Base-by-base conservation (phyloP, 2,329 filamentous ascomycete species). In the Macrophomina tecta region DNA sequence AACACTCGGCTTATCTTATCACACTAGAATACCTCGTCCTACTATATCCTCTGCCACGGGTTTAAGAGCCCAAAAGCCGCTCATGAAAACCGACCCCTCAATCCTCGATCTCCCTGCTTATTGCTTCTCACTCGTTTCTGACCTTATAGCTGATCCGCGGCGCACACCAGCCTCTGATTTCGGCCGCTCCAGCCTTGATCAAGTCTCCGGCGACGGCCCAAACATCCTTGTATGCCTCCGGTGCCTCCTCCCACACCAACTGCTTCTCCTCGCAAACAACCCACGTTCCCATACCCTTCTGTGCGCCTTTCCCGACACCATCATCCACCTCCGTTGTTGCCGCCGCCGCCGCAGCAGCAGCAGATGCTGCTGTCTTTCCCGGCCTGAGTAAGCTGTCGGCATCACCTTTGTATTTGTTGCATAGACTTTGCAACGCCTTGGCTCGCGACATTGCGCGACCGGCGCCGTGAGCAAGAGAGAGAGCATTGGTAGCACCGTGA, bases 81-180 rank as follows among this genome's bases (percentile, higher is more conserved):
- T 23, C 23, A 23, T 23, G 23, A 23, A 23, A 23, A 23, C 23
- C 23, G 23, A 23, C 23, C 23, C 23, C 95, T 28, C 84, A 99
- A 0, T 98, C 95, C 91, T n/a, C 95, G 99, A 79, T 87, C 90
- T 69, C 23, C 23, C 23, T 23, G 23, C 23, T 23, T 38, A 38
- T 38, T 12, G 36, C 36, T 7, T 51, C 30, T 51, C 52, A 40
- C 67, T 79, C 77, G 65, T 73, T 74, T 68, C 77, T 72, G 11
- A 79, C 76, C 71, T 80, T 80, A 67, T 80, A 80, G 61, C 74
- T 77, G 6, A 80, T 74, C 67, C 73, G 70, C 46, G 77, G 73
- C 64, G 72, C 67, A 68, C 73, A 78, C 73, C 74, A 76, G 1
- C 78, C 73, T 42, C 73, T 69, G 11, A 77, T 67, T 60, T 69